Evolutionary conservation across 2,329 filamentous ascomycete genomes (phyloP).

Genomic region (Neoarthrinium moseri): DNA sequence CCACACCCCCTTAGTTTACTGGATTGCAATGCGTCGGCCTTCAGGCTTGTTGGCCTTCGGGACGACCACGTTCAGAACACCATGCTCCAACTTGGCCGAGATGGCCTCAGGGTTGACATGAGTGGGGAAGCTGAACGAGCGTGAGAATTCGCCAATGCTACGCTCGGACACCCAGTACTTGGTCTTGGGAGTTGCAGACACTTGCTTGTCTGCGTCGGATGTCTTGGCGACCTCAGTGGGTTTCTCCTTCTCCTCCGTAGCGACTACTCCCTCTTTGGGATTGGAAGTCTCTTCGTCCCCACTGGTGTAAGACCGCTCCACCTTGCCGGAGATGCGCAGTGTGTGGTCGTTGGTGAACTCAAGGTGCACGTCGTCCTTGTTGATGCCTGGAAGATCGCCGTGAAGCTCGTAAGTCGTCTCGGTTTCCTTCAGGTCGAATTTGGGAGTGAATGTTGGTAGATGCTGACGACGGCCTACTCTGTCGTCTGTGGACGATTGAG

Average conservation of each 20-base stretch:
- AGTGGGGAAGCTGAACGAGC: conserved; percentile 1
- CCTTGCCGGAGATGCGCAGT: conserved; percentile 5
- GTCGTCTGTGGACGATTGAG: background rate
- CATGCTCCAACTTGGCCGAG: conserved; percentile 1
- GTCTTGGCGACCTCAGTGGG: background rate
- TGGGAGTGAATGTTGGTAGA: conserved; percentile 7
- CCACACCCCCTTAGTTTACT: too few species aligned
- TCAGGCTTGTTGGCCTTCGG: conserved; percentile 3
- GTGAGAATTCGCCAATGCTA: conserved; percentile 2
- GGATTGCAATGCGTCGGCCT: background rate
- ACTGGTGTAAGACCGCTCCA: background rate
- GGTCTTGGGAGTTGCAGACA: background rate
- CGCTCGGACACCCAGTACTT: conserved; percentile 6
- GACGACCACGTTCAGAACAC: conserved; percentile 1
- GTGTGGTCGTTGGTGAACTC: conserved; percentile 11
- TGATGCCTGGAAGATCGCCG: conserved; percentile 10
- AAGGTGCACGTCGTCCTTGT: conserved; percentile 7
- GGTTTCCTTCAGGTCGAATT: conserved; percentile 11
- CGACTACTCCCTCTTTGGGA: background rate
- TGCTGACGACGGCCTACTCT: background rate
- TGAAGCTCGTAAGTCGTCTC: conserved; percentile 5
- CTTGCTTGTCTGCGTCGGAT: background rate
- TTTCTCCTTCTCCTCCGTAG: background rate
- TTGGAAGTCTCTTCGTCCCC: background rate
- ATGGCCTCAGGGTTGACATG: background rate